These are phyloP conservation scores for Debaryomyces udenii DNA, from an alignment of 1,139 yeast genomes.

Conservation along the genomic window DNA sequence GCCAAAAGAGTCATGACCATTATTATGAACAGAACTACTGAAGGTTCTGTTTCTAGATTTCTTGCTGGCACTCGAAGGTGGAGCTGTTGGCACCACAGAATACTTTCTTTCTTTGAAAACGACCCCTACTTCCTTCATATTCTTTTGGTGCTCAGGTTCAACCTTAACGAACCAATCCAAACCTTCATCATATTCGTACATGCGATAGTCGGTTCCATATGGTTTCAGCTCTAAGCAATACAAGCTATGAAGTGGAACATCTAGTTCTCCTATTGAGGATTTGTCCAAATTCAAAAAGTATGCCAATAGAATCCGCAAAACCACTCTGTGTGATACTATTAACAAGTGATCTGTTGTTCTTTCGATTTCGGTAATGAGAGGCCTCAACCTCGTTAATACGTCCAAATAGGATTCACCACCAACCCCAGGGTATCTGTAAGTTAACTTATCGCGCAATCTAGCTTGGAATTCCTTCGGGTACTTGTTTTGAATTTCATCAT, in stretches of 20 bases:
- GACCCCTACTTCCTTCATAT: slow-evolving; percentile 66
- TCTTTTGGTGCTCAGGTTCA: slow-evolving; percentile 64
- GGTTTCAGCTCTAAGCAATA: slow-evolving; percentile 91
- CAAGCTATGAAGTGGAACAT: slow-evolving; percentile 89
- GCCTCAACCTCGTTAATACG: slow-evolving; percentile 85
- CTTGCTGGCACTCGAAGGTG: slow-evolving; percentile 36
- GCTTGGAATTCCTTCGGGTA: slow-evolving; percentile 80
- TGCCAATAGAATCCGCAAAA: slow-evolving; percentile 82
- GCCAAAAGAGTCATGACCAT: slow-evolving; percentile 16
- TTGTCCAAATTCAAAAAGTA: slow-evolving; percentile 86
- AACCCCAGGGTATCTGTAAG: slow-evolving; percentile 91
- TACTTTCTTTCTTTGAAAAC: slow-evolving; percentile 67
- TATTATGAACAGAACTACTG: not conserved
- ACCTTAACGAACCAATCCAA: slow-evolving; percentile 79
- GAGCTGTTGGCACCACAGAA: slow-evolving; percentile 76
- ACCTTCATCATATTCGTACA: slow-evolving; percentile 82
- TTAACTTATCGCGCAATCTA: slow-evolving; percentile 72
- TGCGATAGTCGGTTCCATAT: slow-evolving; percentile 90
- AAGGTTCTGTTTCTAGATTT: slow-evolving; percentile 10
- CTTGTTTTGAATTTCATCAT: slow-evolving; percentile 71
- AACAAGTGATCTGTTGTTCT: slow-evolving; percentile 86
- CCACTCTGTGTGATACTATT: slow-evolving; percentile 87
- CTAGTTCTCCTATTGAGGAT: slow-evolving; percentile 83
- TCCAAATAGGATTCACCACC: slow-evolving; percentile 97
- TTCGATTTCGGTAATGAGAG: slow-evolving; percentile 90